Evolutionary conservation across 2,329 filamentous ascomycete species (phyloP).

Genomic region (Zasmidium angulare): DNA sequence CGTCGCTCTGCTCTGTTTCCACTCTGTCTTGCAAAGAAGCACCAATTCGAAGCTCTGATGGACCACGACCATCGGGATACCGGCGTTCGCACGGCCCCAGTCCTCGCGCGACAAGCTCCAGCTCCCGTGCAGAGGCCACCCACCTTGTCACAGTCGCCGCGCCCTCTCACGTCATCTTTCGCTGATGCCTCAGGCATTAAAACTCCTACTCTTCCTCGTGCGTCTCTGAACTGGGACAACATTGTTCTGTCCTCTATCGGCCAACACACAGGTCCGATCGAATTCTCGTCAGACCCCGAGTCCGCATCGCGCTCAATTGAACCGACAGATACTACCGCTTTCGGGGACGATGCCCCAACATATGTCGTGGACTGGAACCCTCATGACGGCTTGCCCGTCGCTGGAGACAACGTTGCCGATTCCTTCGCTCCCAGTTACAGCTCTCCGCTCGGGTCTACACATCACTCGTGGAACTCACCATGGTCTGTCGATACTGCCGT

Average conservation of each 20-base stretch:
- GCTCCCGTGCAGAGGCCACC: background rate
- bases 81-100: background rate
- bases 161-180: too few relatives aligned
- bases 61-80: background rate
- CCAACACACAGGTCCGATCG: background rate
- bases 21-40: background rate
- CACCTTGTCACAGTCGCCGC: background rate
- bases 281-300: too few relatives aligned
- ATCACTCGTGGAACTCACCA: too few relatives aligned
- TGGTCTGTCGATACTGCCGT: too few relatives aligned
- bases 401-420: background rate
- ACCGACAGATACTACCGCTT: too few relatives aligned
- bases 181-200: background rate
- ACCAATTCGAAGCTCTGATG: background rate
- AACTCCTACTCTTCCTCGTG: background rate
- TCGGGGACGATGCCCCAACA: too few relatives aligned
- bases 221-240: background rate
- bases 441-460: too few relatives aligned
- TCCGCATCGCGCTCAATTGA: too few relatives aligned
- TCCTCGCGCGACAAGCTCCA: background rate
- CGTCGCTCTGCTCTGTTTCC: background rate
- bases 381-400: too few relatives aligned
- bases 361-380: too few relatives aligned
- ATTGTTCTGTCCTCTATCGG: background rate
- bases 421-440: background rate